Conservation (phyloP, 2,329 filamentous ascomycete genomes). For the Clarireedia monteithiana region DNA sequence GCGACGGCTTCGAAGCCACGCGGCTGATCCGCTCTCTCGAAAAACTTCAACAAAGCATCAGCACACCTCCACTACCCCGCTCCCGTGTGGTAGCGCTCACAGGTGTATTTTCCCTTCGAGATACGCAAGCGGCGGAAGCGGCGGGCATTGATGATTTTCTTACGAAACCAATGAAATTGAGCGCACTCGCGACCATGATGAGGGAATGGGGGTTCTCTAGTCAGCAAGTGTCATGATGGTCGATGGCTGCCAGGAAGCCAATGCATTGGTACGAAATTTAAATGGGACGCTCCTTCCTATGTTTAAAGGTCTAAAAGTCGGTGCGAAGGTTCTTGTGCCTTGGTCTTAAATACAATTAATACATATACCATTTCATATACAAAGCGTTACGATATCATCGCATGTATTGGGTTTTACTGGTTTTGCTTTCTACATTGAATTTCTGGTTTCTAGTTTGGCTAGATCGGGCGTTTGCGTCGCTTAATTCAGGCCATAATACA, state of each 20-base stretch:
- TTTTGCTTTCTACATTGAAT: too few relatives aligned
- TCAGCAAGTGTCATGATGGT: not conserved
- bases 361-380: too few relatives aligned
- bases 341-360: too few relatives aligned
- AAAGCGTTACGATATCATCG: too few relatives aligned
- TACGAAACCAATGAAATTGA: conserved; percentile 38
- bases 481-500: too few relatives aligned
- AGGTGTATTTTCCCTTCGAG: conserved; percentile 40
- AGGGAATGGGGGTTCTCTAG: not conserved
- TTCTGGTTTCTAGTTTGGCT: too few relatives aligned
- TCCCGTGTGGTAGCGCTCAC: conserved; percentile 42
- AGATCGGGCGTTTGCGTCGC: too few relatives aligned
- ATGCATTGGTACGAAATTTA: not conserved
- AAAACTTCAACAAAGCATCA: conserved; percentile 23
- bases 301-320: not conserved
- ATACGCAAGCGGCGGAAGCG: conserved; percentile 40
- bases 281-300: too few relatives aligned
- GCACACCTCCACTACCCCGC: conserved; percentile 15
- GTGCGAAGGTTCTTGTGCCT: not conserved
- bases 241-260: not conserved
- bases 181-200: conserved; percentile 1
- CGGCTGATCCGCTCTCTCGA: conserved; percentile 41
- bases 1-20: conserved; percentile 42
- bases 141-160: conserved; percentile 47
- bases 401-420: too few relatives aligned